Percentiles rank a stretch among this genome's conserved stretches.
phyloP scores from a whole-genome alignment of 2,329 filamentous ascomycete species.

The Aspergillus neoniger region DNA sequence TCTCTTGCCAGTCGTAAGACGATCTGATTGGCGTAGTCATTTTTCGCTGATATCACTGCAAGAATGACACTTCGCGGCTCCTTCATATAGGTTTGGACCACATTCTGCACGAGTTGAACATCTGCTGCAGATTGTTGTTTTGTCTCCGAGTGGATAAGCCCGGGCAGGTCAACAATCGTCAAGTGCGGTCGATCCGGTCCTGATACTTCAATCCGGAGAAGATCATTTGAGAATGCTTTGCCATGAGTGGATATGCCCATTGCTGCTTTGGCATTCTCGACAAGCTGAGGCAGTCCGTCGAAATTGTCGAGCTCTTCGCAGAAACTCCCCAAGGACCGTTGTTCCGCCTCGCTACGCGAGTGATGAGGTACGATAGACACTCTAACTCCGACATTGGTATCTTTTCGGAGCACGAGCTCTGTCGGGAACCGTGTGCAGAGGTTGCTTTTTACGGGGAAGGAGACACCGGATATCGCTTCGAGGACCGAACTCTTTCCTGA shows the following conservation, averaged over 20 bases:
- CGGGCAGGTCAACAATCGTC: conserved; percentile 64
- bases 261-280: conserved; percentile 27
- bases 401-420: conserved; percentile 56
- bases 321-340: conserved; percentile 6
- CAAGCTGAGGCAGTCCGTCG: conserved; percentile 19
- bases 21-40: conserved; percentile 46
- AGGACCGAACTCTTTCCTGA: conserved; percentile 64
- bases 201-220: conserved; percentile 61
- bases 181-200: conserved; percentile 62
- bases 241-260: conserved; percentile 28
- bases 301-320: conserved; percentile 18
- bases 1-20: conserved; percentile 41
- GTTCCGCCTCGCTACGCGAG: conserved; percentile 24
- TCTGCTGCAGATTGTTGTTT: conserved; percentile 58
- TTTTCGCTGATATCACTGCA: conserved; percentile 49
- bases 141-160: conserved; percentile 58
- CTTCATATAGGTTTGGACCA: conserved; percentile 47
- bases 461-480: conserved; percentile 64
- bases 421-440: conserved; percentile 65
- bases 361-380: conserved; percentile 44
- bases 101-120: conserved; percentile 55
- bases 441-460: conserved; percentile 61
- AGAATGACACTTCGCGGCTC: conserved; percentile 50
- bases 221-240: conserved; percentile 49
- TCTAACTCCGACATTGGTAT: conserved; percentile 15